A percentile compares a stretch with the other conserved stretches of the same genome.
Evolutionary conservation across 2,329 filamentous ascomycete species (phyloP).

Genomic region (Alternaria triticina): DNA sequence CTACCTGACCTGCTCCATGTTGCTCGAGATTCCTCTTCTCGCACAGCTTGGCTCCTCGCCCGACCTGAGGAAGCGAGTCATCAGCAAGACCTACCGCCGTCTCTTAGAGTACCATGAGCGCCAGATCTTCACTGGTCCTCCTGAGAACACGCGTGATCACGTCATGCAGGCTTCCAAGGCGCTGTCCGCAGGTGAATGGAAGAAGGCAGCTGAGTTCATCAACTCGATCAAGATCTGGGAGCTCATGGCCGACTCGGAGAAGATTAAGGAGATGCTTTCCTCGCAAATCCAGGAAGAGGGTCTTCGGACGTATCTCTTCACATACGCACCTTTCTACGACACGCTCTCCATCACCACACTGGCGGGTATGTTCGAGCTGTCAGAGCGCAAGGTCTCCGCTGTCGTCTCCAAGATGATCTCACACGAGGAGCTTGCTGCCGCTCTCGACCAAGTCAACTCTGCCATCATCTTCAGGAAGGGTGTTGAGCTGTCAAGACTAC

Average conservation of each 20-base stretch:
- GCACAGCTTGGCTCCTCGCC: slow-evolving; percentile 96
- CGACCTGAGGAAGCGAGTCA: slow-evolving; percentile 95
- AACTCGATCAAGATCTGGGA: slow-evolving; percentile 99
- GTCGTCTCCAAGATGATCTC: slow-evolving; percentile 99
- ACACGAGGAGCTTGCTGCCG: slow-evolving; percentile 95
- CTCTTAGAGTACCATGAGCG: slow-evolving; percentile 99
- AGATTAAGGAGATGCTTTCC: slow-evolving; percentile 96
- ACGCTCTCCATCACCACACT: slow-evolving; percentile 87
- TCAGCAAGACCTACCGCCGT: slow-evolving; percentile 98
- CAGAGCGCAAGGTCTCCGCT: slow-evolving; percentile 87
- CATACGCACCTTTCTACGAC: slow-evolving; percentile 98
- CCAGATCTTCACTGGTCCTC: slow-evolving; percentile 97
- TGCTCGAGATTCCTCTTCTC: slow-evolving; percentile 95
- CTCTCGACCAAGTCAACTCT: slow-evolving; percentile 95
- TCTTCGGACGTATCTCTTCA: slow-evolving; percentile 97
- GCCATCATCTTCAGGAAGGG: slow-evolving; percentile 99
- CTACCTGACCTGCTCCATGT: slow-evolving; percentile 98
- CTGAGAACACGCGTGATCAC: slow-evolving; percentile 98
- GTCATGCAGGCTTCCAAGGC: slow-evolving; percentile 99
- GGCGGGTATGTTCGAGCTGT: slow-evolving; percentile 93
- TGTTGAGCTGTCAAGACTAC: slow-evolving; percentile 93
- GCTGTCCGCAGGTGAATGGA: slow-evolving; percentile 96
- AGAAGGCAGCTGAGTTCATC: slow-evolving; percentile 91
- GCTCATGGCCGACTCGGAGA: slow-evolving; percentile 87
- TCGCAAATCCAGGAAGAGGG: slow-evolving; percentile 99